A percentile compares a stretch with the other conserved stretches of the same genome.
phyloP scores from a whole-genome alignment of 306 rosid genomes.

The Lupinus albus region DNA sequence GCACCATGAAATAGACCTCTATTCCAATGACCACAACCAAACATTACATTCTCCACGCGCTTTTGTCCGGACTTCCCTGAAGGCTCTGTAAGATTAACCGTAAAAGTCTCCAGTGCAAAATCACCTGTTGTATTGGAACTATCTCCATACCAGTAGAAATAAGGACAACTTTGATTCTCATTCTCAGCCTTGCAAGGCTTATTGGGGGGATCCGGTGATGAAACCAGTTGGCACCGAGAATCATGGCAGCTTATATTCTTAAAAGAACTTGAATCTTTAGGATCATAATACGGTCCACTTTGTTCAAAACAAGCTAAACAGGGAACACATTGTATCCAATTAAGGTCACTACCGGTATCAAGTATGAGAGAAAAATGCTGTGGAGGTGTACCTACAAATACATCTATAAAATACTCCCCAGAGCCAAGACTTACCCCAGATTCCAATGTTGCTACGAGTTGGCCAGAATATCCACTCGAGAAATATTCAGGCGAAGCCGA shows the following conservation, averaged over 20 bases:
- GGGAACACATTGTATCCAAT: conserved; percentile 97
- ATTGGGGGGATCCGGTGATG: conserved; percentile 81
- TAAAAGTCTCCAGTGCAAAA: conserved; percentile 76
- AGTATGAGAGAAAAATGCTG: conserved; percentile 84
- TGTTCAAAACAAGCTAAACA: conserved; percentile 92
- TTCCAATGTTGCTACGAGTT: conserved; percentile 83
- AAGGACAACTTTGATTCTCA: conserved; percentile 71
- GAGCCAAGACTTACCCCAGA: conserved; percentile 97
- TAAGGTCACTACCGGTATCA: conserved; percentile 96
- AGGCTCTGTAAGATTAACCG: conserved; percentile 72
- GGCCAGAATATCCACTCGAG: conserved; percentile 46
- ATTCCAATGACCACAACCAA: conserved; percentile 99
- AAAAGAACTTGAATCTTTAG: conserved; percentile 71
- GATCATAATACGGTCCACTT: conserved; percentile 78
- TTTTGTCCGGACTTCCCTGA: conserved; percentile 52
- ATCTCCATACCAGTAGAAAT: conserved; percentile 96
- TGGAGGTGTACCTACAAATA: conserved; percentile 93
- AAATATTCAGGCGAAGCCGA: conserved; percentile 56
- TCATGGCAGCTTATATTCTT: conserved; percentile 73
- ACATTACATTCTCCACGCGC: conserved; percentile 82
- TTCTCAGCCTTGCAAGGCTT: conserved; percentile 68
- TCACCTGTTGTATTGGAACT: conserved; percentile 96
- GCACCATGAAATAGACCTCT: conserved; percentile 96
- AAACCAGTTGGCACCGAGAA: conserved; percentile 65
- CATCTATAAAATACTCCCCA: conserved; percentile 98